phyloP scores from a whole-genome alignment of 164 flowering plant genomes.

The Nymphaea colorata region DNA sequence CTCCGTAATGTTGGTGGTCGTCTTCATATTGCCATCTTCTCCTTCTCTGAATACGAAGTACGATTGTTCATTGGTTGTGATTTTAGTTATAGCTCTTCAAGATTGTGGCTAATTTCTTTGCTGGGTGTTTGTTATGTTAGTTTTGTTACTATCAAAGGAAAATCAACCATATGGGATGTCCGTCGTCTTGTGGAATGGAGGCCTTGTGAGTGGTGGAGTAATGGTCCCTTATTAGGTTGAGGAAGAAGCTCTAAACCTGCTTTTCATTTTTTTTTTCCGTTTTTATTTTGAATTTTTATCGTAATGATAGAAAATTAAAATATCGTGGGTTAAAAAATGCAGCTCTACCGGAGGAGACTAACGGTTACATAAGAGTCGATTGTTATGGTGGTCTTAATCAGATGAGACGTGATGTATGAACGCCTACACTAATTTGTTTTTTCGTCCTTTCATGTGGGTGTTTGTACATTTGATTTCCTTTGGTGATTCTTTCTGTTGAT shows the following conservation, averaged over 20 bases:
- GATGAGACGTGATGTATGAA: slow-evolving; percentile 92
- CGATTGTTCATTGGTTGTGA: neutral
- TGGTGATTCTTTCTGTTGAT: neutral
- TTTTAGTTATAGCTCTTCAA: neutral
- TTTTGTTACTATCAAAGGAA: slow-evolving; percentile 4
- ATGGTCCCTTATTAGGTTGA: slow-evolving; percentile 39
- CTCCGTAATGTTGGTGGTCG: neutral
- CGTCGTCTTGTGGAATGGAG: slow-evolving; percentile 61
- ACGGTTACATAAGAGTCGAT: slow-evolving; percentile 92
- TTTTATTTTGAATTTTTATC: slow-evolving; percentile 12
- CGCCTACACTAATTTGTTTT: neutral
- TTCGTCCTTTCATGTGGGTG: neutral
- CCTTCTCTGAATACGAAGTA: neutral
- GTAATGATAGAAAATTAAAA: slow-evolving; percentile 2
- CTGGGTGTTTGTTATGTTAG: neutral
- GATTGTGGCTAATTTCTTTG: neutral
- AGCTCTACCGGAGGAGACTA: slow-evolving; percentile 70
- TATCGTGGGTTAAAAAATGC: slow-evolving; percentile 68
- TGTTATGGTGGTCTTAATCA: slow-evolving; percentile 99
- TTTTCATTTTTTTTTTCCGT: slow-evolving; percentile 1
- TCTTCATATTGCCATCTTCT: neutral
- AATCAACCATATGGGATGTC: slow-evolving; percentile 57
- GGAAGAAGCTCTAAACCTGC: neutral
- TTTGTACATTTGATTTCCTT: neutral
- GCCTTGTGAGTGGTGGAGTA: slow-evolving; percentile 92